Conservation (phyloP, 192 early-diverging fungal genomes). For the Haplosporangium gracile region DNA sequence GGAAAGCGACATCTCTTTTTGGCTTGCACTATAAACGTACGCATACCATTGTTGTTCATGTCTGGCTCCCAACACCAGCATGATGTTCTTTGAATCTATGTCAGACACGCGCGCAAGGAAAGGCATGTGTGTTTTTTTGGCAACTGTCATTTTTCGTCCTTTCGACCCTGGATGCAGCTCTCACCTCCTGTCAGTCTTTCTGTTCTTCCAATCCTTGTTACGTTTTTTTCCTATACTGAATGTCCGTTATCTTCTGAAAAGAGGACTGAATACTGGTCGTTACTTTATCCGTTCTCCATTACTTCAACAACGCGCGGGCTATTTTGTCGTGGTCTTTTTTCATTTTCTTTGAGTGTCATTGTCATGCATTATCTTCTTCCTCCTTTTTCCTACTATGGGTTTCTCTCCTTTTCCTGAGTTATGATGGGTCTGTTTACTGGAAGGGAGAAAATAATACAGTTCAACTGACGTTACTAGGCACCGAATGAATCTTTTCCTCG, state of each 20-base stretch:
- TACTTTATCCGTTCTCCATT: background rate
- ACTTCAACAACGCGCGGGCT: background rate
- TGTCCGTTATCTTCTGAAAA: background rate
- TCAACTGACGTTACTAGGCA: background rate
- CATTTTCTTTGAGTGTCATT: background rate
- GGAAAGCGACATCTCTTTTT: background rate
- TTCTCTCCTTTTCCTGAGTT: background rate
- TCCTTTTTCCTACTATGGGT: too few relatives aligned
- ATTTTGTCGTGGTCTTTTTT: background rate
- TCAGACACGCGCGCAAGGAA: background rate
- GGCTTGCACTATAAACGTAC: background rate
- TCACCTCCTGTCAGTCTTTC: background rate
- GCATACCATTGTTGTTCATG: background rate
- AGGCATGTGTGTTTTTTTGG: background rate
- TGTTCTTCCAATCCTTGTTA: background rate
- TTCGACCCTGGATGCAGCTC: background rate
- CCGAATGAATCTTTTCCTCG: background rate
- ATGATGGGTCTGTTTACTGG: background rate
- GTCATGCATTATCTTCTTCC: background rate
- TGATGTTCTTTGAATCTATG: background rate
- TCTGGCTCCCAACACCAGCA: background rate
- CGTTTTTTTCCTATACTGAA: background rate
- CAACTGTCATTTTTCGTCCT: background rate
- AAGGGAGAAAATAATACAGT: background rate
- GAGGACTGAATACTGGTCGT: background rate